Base-by-base conservation (phyloP, 352 stramenopile genomes). In the Pythium apleroticum region DNA sequence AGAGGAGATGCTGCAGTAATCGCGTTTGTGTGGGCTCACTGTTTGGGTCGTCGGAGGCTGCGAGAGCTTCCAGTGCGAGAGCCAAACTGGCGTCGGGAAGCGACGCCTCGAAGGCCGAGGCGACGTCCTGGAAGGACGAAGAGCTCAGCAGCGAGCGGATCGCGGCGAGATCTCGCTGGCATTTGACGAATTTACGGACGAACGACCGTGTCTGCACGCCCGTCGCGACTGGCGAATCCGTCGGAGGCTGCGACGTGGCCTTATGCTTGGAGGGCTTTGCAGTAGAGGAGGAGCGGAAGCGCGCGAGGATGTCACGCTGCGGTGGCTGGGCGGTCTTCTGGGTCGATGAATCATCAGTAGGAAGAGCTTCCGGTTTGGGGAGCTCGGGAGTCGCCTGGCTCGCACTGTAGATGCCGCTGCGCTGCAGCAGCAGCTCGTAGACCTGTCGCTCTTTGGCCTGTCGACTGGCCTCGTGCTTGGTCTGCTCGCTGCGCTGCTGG, bases 371-470 rank as follows among this genome's bases (percentile, higher is more conserved):
- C n/a, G 22, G 5, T 14, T 20, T 46, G 2, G 31, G 11, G 15
- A 22, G 6, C 4, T 63, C 22, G 1, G 27, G 7, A 41, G 14
- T 41, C 14, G 43, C 14, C 27, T 15, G 27, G n/a, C 20, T 50
- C 2, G 39, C 24, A 5, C 10, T 14, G 20, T 8, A 2, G 46
- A 31, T n/a, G 27, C 24, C 24, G 25, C 48, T 57, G n/a, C 57
- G 60, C 7, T 66, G 60, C 12, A 66, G 60, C 17, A 66, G 60
- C 11, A 50, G 39, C 28, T 49, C 25, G 39, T 55, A 60, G 17
- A 66, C 27, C 30, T 50, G 37, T n/a, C 31, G 30, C 33, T 60
- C 12, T 39, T 66, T 60, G 37, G 60, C 60, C 25, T 49, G n/a
- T 4, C 50, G 60, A 28, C 24, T 22, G 22, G 39, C 52, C 19